Evolutionary conservation across 768 basidiomycete genomes (phyloP), one percentile per base, ranked within the genome.

Genomic region (Mycena albidolilacea): DNA sequence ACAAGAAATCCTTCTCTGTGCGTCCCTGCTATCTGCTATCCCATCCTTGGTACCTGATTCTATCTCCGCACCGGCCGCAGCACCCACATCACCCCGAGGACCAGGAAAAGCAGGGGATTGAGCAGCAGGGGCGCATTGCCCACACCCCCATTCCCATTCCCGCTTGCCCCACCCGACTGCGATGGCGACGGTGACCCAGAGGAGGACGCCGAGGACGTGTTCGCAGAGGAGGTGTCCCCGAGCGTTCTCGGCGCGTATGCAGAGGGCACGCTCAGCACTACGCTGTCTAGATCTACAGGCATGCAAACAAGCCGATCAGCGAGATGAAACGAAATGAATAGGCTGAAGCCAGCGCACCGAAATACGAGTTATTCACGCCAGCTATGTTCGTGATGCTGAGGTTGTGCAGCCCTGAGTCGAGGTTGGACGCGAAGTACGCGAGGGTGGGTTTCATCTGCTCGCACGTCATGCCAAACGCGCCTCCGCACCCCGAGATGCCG

Each of bases 401-500:
- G 0, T 80, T 84, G 65, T 88, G 87, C 43, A 79, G 57, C 9
- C 81, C 80, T 37, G 75, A 76, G 38, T 82, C 81, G 58, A 88
- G 80, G 57, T 87, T 87, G 11, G 83, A 83, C 5, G 84, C 85
- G 43, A 88, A 79, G 72, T 82, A 88, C 66, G 82, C 79, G 54
- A 88, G 77, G 0, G 85, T 83, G 1, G 87, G 86, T 59, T 82
- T 79, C 72, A 84, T 83, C 76, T 88, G 84, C 75, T 88, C 87
- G 78, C 86, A 88, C 17, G 85, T 85, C 77, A 76, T 59, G 0
- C 83, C 86, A 59, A 84, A 88, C 2, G 82, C 84, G 7, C 86
- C 85, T 23, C 87, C 87, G 67, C 87, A 88, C 5, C 87, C 87
- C 0, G 87, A 87, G 48, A 84, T 79, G 7, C 86, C 86, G 72